These are phyloP conservation scores for Annulohypoxylon moriforme DNA, from an alignment of 495 filamentous ascomycete genomes.

Conservation along the genomic window DNA sequence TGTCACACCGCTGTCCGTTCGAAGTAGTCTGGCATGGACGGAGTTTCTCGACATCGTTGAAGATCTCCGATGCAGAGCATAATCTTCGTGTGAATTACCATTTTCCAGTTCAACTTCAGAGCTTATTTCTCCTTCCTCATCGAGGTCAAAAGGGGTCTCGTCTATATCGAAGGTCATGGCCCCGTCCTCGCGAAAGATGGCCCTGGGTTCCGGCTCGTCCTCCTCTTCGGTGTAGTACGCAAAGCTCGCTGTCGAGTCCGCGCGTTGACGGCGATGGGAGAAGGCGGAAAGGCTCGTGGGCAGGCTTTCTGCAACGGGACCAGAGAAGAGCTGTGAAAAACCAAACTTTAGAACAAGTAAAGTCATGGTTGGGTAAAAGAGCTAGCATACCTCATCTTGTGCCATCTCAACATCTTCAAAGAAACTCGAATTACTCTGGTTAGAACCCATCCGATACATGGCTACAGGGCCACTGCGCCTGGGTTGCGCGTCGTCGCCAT, in stretches of 20 bases:
- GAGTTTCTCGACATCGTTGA: conserved; percentile 66
- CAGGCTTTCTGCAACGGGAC: conserved; percentile 93
- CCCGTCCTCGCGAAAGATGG: conserved; percentile 33
- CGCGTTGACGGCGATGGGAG: conserved; percentile 79
- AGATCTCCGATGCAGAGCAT: conserved; percentile 54
- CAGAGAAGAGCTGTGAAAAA: conserved; percentile 79
- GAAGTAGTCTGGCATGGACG: conserved; percentile 77
- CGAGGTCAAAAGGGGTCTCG: conserved; percentile 56
- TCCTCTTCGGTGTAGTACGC: conserved; percentile 83
- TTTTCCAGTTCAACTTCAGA: conserved; percentile 58
- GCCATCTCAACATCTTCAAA: conserved; percentile 99
- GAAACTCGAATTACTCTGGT: conserved; percentile 84
- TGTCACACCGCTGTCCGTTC: conserved; percentile 68
- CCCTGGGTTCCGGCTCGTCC: conserved; percentile 51
- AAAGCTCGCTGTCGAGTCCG: conserved; percentile 88
- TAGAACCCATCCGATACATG: conserved; percentile 72
- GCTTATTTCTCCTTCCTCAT: conserved; percentile 51
- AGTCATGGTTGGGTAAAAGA: neutral
- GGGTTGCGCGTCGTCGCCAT: conserved; percentile 40
- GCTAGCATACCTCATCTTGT: conserved; percentile 79
- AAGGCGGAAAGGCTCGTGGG: conserved; percentile 91
- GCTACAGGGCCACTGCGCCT: conserved; percentile 52
- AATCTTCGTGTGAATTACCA: conserved; percentile 51
- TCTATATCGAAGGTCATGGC: conserved; percentile 48
- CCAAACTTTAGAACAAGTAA: conserved; percentile 36